phyloP scores from a whole-genome alignment of 208 protist genomes.

The Phytomonas serpens region DNA sequence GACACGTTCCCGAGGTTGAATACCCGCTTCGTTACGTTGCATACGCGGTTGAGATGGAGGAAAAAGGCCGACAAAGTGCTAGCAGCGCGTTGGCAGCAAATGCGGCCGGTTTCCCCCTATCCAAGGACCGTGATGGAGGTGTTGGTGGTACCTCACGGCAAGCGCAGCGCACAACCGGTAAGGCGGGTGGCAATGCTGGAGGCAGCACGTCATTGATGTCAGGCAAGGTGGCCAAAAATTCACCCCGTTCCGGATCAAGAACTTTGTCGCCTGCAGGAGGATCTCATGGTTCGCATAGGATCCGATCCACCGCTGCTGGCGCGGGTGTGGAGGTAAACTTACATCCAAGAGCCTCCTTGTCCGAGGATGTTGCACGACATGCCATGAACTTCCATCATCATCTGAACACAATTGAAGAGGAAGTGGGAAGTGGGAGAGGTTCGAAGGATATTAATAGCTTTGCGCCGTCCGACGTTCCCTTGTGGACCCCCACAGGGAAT shows the following conservation, averaged over 20 bases:
- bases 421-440: not conserved
- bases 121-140: not conserved
- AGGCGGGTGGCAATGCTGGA: not conserved
- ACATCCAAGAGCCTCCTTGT: not conserved
- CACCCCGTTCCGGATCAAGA: not conserved
- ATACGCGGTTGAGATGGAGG: conserved; percentile 24
- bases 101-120: no score
- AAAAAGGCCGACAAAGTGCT: not conserved
- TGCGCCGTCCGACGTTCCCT: not conserved
- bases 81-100: not conserved
- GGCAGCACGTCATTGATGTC: not conserved
- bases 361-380: not conserved
- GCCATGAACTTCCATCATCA: not conserved
- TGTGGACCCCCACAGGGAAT: not conserved
- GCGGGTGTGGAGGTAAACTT: not conserved
- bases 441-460: not conserved
- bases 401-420: not conserved
- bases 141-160: not conserved
- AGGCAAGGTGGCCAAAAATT: not conserved
- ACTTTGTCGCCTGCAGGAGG: not conserved
- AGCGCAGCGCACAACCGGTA: not conserved
- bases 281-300: not conserved
- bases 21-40: conserved; percentile 33
- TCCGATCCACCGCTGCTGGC: not conserved
- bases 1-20: conserved; percentile 39